phyloP scores from a whole-genome alignment of 306 rosid species.

The Calophaca sinica region DNA sequence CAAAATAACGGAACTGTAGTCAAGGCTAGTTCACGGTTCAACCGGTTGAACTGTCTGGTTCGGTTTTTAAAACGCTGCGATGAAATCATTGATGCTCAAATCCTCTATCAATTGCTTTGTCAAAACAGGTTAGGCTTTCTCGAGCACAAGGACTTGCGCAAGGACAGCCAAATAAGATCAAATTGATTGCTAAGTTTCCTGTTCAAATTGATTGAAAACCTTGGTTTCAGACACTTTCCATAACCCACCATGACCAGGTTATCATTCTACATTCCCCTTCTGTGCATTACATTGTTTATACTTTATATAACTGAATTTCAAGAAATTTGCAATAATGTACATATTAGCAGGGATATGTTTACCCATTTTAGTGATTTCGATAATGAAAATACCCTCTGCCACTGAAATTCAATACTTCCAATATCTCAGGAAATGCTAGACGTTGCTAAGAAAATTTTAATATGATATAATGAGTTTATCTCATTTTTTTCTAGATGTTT shows the following conservation, averaged over 20 bases:
- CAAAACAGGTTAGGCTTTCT: conserved; percentile 86
- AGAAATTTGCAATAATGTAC: too few species aligned
- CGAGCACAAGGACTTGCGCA: conserved; percentile 97
- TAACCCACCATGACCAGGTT: conserved; percentile 58
- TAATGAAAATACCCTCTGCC: conserved; percentile 5
- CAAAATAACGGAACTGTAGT: too few species aligned
- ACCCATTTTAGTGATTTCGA: too few species aligned
- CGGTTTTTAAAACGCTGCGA: too few species aligned
- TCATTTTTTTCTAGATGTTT: too few species aligned
- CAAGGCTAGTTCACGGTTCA: too few species aligned
- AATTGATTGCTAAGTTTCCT: conserved; percentile 71
- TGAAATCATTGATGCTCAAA: conserved; percentile 31
- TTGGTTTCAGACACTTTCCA: conserved; percentile 57
- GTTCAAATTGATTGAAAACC: conserved; percentile 97
- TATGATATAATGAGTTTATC: too few species aligned
- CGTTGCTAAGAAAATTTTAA: too few species aligned
- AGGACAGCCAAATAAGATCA: conserved; percentile 86
- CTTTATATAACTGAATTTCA: too few species aligned
- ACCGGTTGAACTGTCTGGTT: too few species aligned
- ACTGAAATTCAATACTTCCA: conserved; percentile 6
- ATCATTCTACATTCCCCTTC: background rate
- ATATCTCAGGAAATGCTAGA: background rate
- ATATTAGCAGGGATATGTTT: too few species aligned
- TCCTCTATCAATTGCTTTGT: conserved; percentile 18
- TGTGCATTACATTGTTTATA: background rate